Percentiles rank a stretch among this genome's conserved stretches.
Evolutionary conservation across 2,329 filamentous ascomycete genomes (phyloP).

Genomic region (Alternaria hordeiaustralica): DNA sequence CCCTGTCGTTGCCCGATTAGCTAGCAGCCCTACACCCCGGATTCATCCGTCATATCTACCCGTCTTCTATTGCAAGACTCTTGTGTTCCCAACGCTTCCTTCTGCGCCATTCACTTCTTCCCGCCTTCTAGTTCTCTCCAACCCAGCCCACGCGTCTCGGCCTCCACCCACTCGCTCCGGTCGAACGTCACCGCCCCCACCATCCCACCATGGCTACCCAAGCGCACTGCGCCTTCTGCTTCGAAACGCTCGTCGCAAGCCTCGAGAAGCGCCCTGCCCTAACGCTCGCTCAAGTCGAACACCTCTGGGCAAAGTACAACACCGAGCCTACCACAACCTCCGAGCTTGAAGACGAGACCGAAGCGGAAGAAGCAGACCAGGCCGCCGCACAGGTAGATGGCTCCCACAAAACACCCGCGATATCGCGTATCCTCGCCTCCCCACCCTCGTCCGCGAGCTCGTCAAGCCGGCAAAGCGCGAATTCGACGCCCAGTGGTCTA

Average conservation of each 20-base stretch:
- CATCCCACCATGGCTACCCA: slow-evolving; percentile 73
- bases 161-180: neutral
- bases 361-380: slow-evolving; percentile 2
- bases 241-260: slow-evolving; percentile 80
- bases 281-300: slow-evolving; percentile 71
- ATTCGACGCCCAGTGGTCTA: slow-evolving; percentile 54
- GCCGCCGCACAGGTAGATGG: slow-evolving; percentile 29
- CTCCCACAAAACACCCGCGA: slow-evolving; percentile 49
- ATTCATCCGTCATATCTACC: slow-evolving; percentile 13
- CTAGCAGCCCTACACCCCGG: slow-evolving; percentile 13
- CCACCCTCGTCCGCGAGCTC: slow-evolving; percentile 52
- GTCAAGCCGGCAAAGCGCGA: slow-evolving; percentile 56
- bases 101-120: neutral
- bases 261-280: slow-evolving; percentile 74
- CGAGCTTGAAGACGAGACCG: slow-evolving; percentile 11
- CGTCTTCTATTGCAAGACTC: neutral
- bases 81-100: neutral
- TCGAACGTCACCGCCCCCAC: neutral
- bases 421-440: slow-evolving; percentile 53
- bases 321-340: slow-evolving; percentile 26
- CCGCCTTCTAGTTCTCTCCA: neutral
- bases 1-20: slow-evolving; percentile 10
- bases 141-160: neutral
- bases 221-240: slow-evolving; percentile 90
- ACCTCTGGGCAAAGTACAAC: slow-evolving; percentile 67